phyloP scores from a whole-genome alignment of 225 moss, liverwort and hornwort genomes.

The Straminergon stramineum region DNA sequence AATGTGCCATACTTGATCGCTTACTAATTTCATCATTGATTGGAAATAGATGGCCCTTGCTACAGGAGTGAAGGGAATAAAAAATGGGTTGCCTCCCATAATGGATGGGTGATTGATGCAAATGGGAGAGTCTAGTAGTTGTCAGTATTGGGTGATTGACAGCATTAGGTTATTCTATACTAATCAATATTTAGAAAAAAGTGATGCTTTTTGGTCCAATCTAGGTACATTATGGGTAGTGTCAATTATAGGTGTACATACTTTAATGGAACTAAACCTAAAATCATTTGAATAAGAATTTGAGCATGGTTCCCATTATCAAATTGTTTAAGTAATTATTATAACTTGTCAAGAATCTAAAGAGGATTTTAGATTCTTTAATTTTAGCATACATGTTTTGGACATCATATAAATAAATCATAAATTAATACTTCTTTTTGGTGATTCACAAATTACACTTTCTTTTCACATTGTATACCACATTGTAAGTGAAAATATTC shows the following conservation, averaged over 20 bases:
- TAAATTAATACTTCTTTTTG: background rate
- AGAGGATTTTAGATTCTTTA: background rate
- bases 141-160: too few species aligned
- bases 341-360: background rate
- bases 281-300: background rate
- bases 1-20: too few species aligned
- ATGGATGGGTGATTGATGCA: too few species aligned
- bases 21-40: too few species aligned
- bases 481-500: background rate
- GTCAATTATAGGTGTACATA: background rate
- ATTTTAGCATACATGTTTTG: background rate
- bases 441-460: background rate
- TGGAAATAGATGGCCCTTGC: too few species aligned
- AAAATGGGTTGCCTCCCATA: too few species aligned
- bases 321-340: background rate
- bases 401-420: background rate
- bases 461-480: background rate
- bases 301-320: background rate
- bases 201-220: fast-evolving
- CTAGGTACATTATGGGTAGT: fast-evolving
- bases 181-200: background rate
- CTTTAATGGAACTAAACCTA: background rate
- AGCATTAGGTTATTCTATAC: too few species aligned
- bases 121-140: too few species aligned
- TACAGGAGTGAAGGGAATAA: too few species aligned